Percentiles rank a stretch among this genome's conserved stretches.
phyloP scores from a whole-genome alignment of 2,329 filamentous ascomycete genomes.

The Clonostachys rhizophaga region DNA sequence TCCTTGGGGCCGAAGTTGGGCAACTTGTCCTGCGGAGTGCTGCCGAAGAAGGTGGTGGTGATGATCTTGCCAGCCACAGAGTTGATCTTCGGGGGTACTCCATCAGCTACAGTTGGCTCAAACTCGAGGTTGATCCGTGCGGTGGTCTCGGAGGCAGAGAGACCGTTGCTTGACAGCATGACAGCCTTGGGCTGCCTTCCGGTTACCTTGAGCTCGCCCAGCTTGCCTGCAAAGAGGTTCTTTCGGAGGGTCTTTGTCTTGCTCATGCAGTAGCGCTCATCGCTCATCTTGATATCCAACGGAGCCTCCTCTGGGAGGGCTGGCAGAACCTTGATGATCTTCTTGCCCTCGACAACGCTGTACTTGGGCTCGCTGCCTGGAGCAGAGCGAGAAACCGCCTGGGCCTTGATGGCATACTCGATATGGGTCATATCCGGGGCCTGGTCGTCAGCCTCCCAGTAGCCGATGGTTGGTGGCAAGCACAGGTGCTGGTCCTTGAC shows the following conservation, averaged over 20 bases:
- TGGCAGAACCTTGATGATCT: slow-evolving; percentile 48
- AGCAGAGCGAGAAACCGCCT: slow-evolving; percentile 21
- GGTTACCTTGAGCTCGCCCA: slow-evolving; percentile 41
- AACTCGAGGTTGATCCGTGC: slow-evolving; percentile 42
- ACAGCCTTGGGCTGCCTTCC: slow-evolving; percentile 41
- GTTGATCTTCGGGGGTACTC: slow-evolving; percentile 41
- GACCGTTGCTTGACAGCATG: slow-evolving; percentile 45
- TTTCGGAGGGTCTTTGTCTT: slow-evolving; percentile 49
- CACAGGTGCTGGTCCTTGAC: slow-evolving; percentile 47
- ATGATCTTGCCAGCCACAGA: slow-evolving; percentile 44
- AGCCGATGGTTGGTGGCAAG: slow-evolving; percentile 46
- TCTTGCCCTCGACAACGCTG: slow-evolving; percentile 33
- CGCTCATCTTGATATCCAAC: slow-evolving; percentile 38
- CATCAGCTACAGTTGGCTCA: slow-evolving; percentile 33
- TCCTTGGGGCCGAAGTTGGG: slow-evolving; percentile 45
- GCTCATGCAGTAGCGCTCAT: slow-evolving; percentile 42
- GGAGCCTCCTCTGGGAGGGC: slow-evolving; percentile 43
- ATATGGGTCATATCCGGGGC: slow-evolving; percentile 49
- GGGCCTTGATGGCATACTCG: slow-evolving; percentile 47
- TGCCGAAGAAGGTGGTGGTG: slow-evolving; percentile 47
- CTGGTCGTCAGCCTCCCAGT: slow-evolving; percentile 50
- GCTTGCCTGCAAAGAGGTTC: slow-evolving; percentile 45
- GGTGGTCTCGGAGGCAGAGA: slow-evolving; percentile 31
- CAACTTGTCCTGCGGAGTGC: slow-evolving; percentile 34
- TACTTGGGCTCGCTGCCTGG: slow-evolving; percentile 9